Percentiles rank a stretch among this genome's conserved stretches.
Conservation (phyloP, 176 grass and related monocot species). For the Rhipidocladum racemiflorum region DNA sequence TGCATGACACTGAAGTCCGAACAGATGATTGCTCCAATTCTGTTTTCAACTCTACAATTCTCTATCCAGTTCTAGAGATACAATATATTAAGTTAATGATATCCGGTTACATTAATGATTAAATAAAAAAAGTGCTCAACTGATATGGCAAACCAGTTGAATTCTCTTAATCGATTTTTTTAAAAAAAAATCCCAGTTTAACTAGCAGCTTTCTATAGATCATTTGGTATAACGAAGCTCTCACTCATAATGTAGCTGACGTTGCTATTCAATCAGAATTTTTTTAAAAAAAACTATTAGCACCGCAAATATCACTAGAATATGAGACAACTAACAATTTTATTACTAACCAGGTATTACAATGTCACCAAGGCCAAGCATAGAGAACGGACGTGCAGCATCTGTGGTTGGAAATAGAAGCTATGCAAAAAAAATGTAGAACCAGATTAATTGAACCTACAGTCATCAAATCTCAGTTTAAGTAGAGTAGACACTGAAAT, state of each 20-base stretch:
- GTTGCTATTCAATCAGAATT: neutral
- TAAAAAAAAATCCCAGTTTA: neutral
- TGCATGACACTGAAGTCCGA: neutral
- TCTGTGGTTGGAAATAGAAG: constrained; percentile 89
- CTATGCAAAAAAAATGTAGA: constrained; percentile 35
- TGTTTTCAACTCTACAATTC: neutral
- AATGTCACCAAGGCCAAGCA: constrained; percentile 98
- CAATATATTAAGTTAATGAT: neutral
- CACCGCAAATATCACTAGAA: neutral
- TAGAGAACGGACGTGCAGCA: constrained; percentile 67
- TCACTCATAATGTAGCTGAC: neutral
- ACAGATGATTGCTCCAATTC: neutral
- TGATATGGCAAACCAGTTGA: neutral
- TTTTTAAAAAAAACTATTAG: neutral
- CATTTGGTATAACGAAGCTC: neutral
- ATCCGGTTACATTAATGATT: neutral
- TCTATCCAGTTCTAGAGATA: neutral
- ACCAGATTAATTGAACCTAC: neutral
- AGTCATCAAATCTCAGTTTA: too few relatives aligned
- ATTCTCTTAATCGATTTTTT: neutral
- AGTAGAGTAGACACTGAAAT: too few relatives aligned
- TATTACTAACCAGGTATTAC: constrained; percentile 72
- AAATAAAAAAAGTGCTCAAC: neutral
- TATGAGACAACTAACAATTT: neutral
- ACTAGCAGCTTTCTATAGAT: neutral